These are phyloP conservation scores for Penicillium chermesinum DNA, from an alignment of 495 filamentous ascomycete species.

Conservation along the genomic window DNA sequence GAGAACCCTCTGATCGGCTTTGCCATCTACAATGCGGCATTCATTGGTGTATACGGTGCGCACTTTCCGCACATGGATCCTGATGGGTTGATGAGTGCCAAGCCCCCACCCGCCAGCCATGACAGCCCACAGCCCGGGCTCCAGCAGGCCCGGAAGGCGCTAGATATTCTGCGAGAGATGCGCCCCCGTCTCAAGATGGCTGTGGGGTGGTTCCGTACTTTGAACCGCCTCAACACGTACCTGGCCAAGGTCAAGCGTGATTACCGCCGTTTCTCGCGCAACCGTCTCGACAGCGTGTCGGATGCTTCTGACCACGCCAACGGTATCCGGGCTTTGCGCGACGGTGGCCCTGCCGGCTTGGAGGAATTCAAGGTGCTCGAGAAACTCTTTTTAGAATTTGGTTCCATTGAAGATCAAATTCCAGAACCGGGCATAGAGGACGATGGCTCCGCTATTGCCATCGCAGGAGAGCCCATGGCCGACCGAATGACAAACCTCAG, in stretches of 20 bases:
- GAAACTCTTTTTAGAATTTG: slow-evolving; percentile 54
- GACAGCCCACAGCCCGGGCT: slow-evolving; percentile 29
- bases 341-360: slow-evolving; percentile 54
- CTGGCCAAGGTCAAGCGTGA: slow-evolving; percentile 61
- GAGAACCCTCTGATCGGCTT: slow-evolving; percentile 79
- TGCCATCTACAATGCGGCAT: slow-evolving; percentile 75
- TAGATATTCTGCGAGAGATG: slow-evolving; percentile 58
- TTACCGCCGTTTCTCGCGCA: slow-evolving; percentile 47
- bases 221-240: slow-evolving; percentile 63
- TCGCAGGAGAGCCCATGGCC: slow-evolving; percentile 17
- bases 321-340: slow-evolving; percentile 40
- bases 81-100: slow-evolving; percentile 50
- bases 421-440: slow-evolving; percentile 27
- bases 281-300: slow-evolving; percentile 27
- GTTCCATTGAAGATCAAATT: slow-evolving; percentile 45
- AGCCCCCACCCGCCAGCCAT: slow-evolving; percentile 18
- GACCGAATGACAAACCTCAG: slow-evolving; percentile 36
- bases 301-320: slow-evolving; percentile 36
- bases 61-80: slow-evolving; percentile 78
- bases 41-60: slow-evolving; percentile 62
- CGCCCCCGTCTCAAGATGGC: slow-evolving; percentile 64
- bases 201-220: slow-evolving; percentile 62
- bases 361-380: slow-evolving; percentile 67
- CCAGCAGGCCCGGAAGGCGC: slow-evolving; percentile 43
- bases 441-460: slow-evolving; percentile 24